Conservation (phyloP, 495 filamentous ascomycete species). For the Penicillium bialowiezense region DNA sequence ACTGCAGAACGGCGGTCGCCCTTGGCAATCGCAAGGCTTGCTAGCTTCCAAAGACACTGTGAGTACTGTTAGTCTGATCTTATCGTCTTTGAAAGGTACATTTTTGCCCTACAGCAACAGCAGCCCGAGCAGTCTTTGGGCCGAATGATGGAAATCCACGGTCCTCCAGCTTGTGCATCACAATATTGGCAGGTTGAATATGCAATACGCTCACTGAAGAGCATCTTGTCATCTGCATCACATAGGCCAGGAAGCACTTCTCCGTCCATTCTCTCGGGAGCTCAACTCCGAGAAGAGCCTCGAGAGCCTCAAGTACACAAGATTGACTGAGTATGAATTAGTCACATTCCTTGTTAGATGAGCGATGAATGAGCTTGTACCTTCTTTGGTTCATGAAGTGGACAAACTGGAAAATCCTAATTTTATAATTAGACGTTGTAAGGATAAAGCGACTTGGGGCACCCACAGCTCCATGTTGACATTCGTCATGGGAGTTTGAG, state of each 20-base stretch:
- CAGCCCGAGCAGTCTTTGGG: conserved; percentile 62
- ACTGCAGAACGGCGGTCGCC: conserved; percentile 54
- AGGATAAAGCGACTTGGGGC: neutral
- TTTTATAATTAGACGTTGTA: neutral
- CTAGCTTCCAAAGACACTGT: conserved; percentile 74
- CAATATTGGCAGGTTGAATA: neutral
- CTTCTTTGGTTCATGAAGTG: neutral
- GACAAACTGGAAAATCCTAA: conserved; percentile 1
- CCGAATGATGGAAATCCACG: conserved; percentile 38
- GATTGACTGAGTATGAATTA: neutral
- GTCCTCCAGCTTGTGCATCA: conserved; percentile 37
- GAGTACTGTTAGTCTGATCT: conserved; percentile 12
- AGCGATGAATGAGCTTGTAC: neutral
- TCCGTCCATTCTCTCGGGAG: conserved; percentile 56
- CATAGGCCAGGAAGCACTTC: conserved; percentile 56
- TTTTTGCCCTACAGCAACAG: conserved; percentile 58
- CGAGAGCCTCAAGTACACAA: conserved; percentile 44
- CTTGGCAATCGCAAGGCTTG: conserved; percentile 55
- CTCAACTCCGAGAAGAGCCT: conserved; percentile 50
- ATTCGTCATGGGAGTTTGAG: neutral
- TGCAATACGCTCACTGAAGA: too few relatives aligned
- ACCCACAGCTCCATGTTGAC: neutral
- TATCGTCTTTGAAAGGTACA: too few relatives aligned
- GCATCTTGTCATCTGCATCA: conserved; percentile 54
- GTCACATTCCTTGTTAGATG: neutral